Percentiles rank a stretch among this genome's conserved stretches.
Evolutionary conservation across 495 filamentous ascomycete species (phyloP).

Genomic region (Aspergillus baeticus): DNA sequence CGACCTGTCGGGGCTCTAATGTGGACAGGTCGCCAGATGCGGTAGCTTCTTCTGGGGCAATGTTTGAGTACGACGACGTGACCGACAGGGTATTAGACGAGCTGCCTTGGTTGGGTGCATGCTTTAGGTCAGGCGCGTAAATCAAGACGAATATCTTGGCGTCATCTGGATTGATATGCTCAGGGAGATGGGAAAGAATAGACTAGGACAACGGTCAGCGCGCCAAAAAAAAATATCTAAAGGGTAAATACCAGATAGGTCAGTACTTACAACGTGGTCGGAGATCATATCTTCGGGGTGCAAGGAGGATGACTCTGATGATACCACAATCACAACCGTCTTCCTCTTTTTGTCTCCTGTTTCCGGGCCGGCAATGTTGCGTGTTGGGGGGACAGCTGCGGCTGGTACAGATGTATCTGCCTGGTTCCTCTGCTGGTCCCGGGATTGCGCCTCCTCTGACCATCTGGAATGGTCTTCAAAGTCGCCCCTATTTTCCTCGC

Average conservation of each 20-base stretch:
- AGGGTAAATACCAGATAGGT: neutral
- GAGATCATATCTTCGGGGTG: constrained; percentile 60
- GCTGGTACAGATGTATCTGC: constrained; percentile 20
- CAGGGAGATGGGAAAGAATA: constrained; percentile 82
- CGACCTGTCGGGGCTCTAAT: constrained; percentile 43
- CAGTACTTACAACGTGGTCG: constrained; percentile 74
- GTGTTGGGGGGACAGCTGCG: constrained; percentile 32
- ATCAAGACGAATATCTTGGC: constrained; percentile 82
- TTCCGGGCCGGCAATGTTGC: constrained; percentile 16
- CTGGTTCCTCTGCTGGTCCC: constrained; percentile 36
- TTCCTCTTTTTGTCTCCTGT: constrained; percentile 49
- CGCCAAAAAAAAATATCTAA: neutral
- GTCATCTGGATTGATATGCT: constrained; percentile 63
- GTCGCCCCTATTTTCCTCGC: constrained; percentile 76
- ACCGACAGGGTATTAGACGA: constrained; percentile 57
- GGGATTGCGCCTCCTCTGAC: constrained; percentile 72
- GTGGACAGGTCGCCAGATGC: constrained; percentile 58
- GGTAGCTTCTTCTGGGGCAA: constrained; percentile 70
- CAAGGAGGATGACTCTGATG: constrained; percentile 62
- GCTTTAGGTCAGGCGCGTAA: constrained; percentile 77
- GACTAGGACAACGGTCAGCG: constrained; percentile 55
- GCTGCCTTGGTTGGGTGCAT: constrained; percentile 44
- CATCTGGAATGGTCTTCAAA: constrained; percentile 82
- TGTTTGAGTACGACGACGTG: constrained; percentile 85
- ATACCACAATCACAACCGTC: constrained; percentile 81